Evolutionary conservation across 345 rosid genomes (phyloP), one percentile per base, ranked within the genome.

Genomic region (Eutrema yunnanense): DNA sequence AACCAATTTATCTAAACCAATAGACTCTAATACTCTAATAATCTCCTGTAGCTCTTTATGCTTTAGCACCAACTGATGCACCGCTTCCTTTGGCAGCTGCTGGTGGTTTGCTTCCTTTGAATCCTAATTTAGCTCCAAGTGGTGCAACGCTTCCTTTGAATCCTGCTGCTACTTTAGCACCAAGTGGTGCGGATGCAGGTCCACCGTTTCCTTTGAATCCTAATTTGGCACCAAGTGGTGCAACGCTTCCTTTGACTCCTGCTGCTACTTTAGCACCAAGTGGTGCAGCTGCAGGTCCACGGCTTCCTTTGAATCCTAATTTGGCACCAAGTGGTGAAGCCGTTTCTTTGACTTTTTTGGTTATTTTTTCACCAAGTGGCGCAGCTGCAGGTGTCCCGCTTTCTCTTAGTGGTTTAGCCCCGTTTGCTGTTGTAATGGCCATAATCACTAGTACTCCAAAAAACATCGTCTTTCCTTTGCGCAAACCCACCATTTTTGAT

Each of bases 401-500:
- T 32, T 10, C 57, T 22, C 32, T 49, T 2, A 34, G 59, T 30
- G 6, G 5, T 38, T 19, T 50, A 36, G 48, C 11, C 12, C 41
- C 62, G 9, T 74, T n/a, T 60, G 56, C 68, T 33, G 41, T 27
- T 74, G 62, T 60, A 13, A 44, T 44, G 13, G 56, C 68, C 29
- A 50, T 67, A 50, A 59, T 49, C 41, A 74, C 73, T 52, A 74
- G 22, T 51, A 27, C 56, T 2, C 67, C 4, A 22, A 67, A 49
- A 19, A 74, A 4, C 34, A 68, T 19, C 1, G 53, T 8, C 6
- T 33, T 74, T 32, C 40, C 48, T 60, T 27, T 68, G 2, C 32
- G 49, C 29, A 43, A 67, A 42, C 56, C 42, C 68, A 43, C 73
- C 78, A 74, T 74, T 67, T 65, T 59, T 62, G 59, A 2, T 44